Evolutionary conservation across 2,329 filamentous ascomycete species (phyloP).

Genomic region (Lachnellula cervina): DNA sequence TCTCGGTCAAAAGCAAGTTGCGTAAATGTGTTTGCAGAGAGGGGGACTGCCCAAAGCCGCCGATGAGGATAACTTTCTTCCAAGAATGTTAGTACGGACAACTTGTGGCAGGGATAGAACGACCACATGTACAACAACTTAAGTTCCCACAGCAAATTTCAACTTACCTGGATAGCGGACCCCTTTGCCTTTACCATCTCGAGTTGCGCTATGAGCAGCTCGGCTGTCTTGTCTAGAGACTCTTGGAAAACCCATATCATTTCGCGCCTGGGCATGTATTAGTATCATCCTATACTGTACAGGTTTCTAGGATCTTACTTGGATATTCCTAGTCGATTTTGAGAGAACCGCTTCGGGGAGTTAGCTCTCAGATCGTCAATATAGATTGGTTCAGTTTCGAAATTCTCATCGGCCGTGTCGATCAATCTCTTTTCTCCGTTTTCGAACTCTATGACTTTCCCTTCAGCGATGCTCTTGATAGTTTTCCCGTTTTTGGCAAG

Average conservation of each 20-base stretch:
- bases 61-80: slow-evolving; percentile 24
- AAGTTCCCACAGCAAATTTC: slow-evolving; percentile 1
- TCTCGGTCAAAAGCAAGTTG: background rate
- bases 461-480: background rate
- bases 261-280: slow-evolving; percentile 2
- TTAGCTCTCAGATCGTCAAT: slow-evolving; percentile 3
- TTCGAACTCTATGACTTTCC: background rate
- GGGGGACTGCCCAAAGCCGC: slow-evolving; percentile 21
- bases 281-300: background rate
- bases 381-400: background rate
- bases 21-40: slow-evolving; percentile 7
- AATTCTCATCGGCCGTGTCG: slow-evolving; percentile 2
- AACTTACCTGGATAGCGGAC: background rate
- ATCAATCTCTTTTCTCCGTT: background rate
- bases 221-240: background rate
- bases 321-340: slow-evolving; percentile 1
- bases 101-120: background rate
- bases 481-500: background rate
- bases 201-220: slow-evolving; percentile 11
- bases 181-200: slow-evolving; percentile 5
- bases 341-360: background rate
- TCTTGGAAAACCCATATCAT: background rate
- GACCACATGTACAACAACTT: background rate
- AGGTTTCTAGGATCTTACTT: slow-evolving; percentile 1
- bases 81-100: background rate